These are phyloP conservation scores for Trametes hirsuta DNA, from an alignment of 1,284 basidiomycete species.

Conservation along the genomic window DNA sequence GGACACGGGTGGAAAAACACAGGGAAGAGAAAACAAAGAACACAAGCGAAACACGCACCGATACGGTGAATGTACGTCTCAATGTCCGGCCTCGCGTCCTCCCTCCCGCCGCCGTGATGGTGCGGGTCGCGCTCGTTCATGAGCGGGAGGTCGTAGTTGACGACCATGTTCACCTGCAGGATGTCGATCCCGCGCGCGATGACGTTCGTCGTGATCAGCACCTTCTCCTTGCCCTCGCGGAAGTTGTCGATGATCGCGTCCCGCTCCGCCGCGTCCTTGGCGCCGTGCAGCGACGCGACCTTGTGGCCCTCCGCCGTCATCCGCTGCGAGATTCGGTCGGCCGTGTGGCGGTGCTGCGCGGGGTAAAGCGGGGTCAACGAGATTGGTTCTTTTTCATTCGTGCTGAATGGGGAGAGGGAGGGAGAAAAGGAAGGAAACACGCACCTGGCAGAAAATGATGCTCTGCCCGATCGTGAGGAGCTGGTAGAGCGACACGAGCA, in stretches of 20 bases:
- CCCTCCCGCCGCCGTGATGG: conserved; percentile 35
- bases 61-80: conserved; percentile 99
- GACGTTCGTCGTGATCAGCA: conserved; percentile 98
- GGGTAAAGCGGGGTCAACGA: background rate
- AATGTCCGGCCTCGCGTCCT: conserved; percentile 75
- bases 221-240: conserved; percentile 95
- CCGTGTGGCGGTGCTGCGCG: conserved; percentile 82
- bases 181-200: conserved; percentile 99
- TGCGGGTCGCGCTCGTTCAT: conserved; percentile 63
- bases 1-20: background rate
- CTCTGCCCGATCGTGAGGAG: conserved; percentile 95
- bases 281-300: conserved; percentile 95
- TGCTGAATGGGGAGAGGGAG: too few species aligned
- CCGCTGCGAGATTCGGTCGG: conserved; percentile 88
- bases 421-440: background rate
- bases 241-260: conserved; percentile 95
- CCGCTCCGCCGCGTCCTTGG: conserved; percentile 88
- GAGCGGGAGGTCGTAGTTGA: conserved; percentile 97
- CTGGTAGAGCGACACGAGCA: conserved; percentile 90
- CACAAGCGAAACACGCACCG: conserved; percentile 54
- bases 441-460: conserved; percentile 94
- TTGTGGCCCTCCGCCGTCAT: conserved; percentile 96
- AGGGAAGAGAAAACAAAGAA: background rate
- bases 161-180: conserved; percentile 98
- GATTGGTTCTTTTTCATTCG: too few species aligned